Evolutionary conservation across 2,329 filamentous ascomycete genomes (phyloP), one percentile per base, ranked within the genome.

Genomic region (Zymoseptoria crescenta): DNA sequence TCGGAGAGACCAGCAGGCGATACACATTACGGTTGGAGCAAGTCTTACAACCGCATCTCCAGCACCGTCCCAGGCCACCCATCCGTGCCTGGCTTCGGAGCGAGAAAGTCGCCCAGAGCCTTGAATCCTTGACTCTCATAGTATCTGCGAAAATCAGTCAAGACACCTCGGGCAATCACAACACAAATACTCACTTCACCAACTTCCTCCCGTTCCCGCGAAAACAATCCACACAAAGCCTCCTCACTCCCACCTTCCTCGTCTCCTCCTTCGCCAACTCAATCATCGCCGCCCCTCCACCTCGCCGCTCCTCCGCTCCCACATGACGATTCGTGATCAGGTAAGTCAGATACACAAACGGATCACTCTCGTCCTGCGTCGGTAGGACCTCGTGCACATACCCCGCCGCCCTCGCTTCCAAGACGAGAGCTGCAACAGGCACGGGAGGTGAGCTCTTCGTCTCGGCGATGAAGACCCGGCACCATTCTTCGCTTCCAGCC

Each of bases 311-410:
- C 16, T 50, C 35, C 35, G 35, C 35, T 8, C 59, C 62, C 2
- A 53, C 61, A 28, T 56, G 41, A 10, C 61, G 54, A 52, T 66
- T 59, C 19, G 62, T 58, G 48, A 66, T 64, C 1, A 66, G 50
- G 48, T 59, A 66, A 3, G 54, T 24, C 16, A 66, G 16, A 35
- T 63, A 64, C 2, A 62, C 55, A 30, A 62, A 64, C 20, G 61
- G 59, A 10, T 62, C 58, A 1, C 54, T 20, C 8, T 58, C 51
- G 29, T 62, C 61, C 49, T 70, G 52, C 16, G 50, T 9, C 10
- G 50, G 50, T 87, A 88, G 71, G 82, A 87, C 60, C 82, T 85
- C 59, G 76, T 78, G 2, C 68, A 69, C 49, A 21, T 65, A 65
- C 8, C 52, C 54, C 8, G 59, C 51, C 8, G 59, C 52, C 21